These are phyloP conservation scores for Scolecobasidium constrictum DNA, from an alignment of 2,329 filamentous ascomycete species.

Conservation along the genomic window DNA sequence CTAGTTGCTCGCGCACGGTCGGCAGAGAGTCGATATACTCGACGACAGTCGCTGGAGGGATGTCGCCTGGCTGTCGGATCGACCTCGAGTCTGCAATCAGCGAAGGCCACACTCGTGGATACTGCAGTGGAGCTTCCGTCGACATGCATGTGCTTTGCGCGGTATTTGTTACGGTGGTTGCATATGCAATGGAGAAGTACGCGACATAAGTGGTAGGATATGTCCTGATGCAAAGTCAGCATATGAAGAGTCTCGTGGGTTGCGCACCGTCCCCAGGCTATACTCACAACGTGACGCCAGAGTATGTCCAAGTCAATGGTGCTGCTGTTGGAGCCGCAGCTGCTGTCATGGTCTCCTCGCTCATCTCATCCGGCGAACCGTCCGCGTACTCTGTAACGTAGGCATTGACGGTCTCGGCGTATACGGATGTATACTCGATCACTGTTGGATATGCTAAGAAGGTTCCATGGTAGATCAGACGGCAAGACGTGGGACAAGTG, in stretches of 20 bases:
- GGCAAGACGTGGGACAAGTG: not conserved
- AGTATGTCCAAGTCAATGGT: not conserved
- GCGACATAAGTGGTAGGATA: not conserved
- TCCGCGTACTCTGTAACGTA: not conserved
- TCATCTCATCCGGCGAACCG: not conserved
- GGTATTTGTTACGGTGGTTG: not conserved
- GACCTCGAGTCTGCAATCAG: not conserved
- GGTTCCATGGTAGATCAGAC: not conserved
- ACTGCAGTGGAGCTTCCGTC: not conserved
- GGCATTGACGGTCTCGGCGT: not conserved
- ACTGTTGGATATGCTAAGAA: not conserved
- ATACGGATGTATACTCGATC: not conserved
- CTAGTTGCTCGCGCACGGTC: not conserved
- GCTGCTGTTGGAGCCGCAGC: not conserved
- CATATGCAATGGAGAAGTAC: not conserved
- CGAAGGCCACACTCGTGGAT: not conserved
- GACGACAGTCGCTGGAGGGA: not conserved
- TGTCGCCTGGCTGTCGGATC: not conserved
- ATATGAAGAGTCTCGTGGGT: too few relatives aligned
- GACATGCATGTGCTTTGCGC: not conserved
- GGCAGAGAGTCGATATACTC: not conserved
- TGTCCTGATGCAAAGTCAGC: too few relatives aligned
- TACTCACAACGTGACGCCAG: not conserved
- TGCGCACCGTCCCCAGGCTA: too few relatives aligned
- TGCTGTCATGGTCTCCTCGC: not conserved